Conservation (phyloP, 768 basidiomycete genomes). For the Hysterangium stoloniferum region DNA sequence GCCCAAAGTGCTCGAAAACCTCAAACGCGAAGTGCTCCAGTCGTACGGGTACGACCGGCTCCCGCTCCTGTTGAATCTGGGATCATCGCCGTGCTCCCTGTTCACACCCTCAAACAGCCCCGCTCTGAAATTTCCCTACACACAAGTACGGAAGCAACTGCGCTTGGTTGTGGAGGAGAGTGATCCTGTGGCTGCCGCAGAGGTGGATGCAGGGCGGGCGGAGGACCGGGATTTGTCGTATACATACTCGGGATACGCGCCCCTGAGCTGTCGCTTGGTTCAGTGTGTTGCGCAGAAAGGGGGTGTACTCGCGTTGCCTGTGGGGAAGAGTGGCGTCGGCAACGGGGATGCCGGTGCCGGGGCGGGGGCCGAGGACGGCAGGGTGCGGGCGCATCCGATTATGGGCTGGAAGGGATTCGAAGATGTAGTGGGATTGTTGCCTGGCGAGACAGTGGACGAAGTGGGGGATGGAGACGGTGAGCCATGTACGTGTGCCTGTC, state of each 20-base stretch:
- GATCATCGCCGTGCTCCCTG: slow-evolving; percentile 26
- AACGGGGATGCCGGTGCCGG: slow-evolving; percentile 38
- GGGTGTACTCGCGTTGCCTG: slow-evolving; percentile 50
- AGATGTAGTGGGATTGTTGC: slow-evolving; percentile 73
- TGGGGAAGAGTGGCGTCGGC: neutral
- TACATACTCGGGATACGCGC: slow-evolving; percentile 95
- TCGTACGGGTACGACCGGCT: slow-evolving; percentile 57
- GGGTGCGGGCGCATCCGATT: slow-evolving; percentile 82
- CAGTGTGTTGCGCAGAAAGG: slow-evolving; percentile 92
- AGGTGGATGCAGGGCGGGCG: slow-evolving; percentile 39
- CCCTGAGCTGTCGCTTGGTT: slow-evolving; percentile 83
- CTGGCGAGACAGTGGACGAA: slow-evolving; percentile 76
- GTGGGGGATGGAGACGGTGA: neutral
- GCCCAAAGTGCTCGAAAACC: slow-evolving; percentile 71
- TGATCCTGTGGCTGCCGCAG: slow-evolving; percentile 37
- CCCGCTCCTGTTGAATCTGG: slow-evolving; percentile 32
- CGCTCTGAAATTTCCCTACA: slow-evolving; percentile 61
- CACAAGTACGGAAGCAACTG: slow-evolving; percentile 68
- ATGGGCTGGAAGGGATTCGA: slow-evolving; percentile 98
- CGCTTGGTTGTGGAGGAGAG: slow-evolving; percentile 87
- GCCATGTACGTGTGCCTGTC: neutral
- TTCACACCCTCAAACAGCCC: slow-evolving; percentile 55
- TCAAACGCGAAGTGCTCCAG: slow-evolving; percentile 84
- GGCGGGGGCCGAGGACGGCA: slow-evolving; percentile 25
- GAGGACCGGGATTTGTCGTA: slow-evolving; percentile 81